A percentile compares a stretch with the other conserved stretches of the same genome.
Evolutionary conservation across 352 stramenopile species (phyloP).

Genomic region (Globisporangium okanoganense): DNA sequence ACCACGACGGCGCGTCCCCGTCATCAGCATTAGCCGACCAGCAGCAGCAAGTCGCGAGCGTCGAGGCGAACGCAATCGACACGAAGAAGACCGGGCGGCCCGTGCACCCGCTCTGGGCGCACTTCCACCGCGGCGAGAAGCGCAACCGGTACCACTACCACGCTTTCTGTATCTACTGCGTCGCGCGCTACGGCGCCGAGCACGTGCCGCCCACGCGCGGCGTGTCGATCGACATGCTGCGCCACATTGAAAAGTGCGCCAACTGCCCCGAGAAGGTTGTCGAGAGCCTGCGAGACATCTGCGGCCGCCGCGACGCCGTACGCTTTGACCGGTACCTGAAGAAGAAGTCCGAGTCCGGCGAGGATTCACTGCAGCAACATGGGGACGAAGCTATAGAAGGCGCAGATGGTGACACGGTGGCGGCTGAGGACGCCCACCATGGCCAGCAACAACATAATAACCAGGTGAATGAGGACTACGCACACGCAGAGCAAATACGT

Average conservation of each 20-base stretch:
- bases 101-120: conserved; percentile 70
- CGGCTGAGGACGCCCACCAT: not conserved
- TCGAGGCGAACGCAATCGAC: conserved; percentile 5
- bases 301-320: conserved; percentile 37
- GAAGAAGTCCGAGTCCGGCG: conserved; percentile 19
- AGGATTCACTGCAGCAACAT: conserved; percentile 17
- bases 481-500: not conserved
- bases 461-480: not conserved
- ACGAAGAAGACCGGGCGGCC: conserved; percentile 70
- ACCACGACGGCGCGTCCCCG: too few relatives aligned
- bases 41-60: too few relatives aligned
- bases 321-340: conserved; percentile 32
- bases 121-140: conserved; percentile 84
- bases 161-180: conserved; percentile 78
- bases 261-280: conserved; percentile 67
- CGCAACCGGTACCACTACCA: conserved; percentile 85
- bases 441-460: not conserved
- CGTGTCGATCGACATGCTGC: conserved; percentile 79
- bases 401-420: not conserved
- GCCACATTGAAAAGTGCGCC: conserved; percentile 67
- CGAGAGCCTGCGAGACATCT: conserved; percentile 58
- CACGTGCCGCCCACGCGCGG: conserved; percentile 67
- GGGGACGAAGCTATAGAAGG: not conserved
- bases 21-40: too few relatives aligned
- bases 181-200: conserved; percentile 45